Evolutionary conservation across 441 rosid genomes (phyloP), one percentile per base, ranked within the genome.

Genomic region (Adansonia madagascariensis): DNA sequence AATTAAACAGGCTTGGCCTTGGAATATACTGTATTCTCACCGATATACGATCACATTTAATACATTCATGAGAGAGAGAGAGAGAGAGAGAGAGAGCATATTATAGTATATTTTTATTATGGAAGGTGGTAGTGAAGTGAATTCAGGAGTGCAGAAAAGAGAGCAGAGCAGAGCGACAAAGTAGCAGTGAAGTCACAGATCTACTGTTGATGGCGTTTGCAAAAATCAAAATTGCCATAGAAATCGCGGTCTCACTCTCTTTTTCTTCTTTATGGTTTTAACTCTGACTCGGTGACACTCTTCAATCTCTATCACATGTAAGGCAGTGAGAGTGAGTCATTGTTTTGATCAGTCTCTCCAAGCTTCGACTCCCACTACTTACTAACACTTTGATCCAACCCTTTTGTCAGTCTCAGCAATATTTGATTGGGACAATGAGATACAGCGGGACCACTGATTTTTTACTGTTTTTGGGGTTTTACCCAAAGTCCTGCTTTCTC

Each of bases 401-500:
- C 68, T 72, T 83, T 75, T 84, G 86, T 77, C 86, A 65, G 71
- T 65, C 52, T 43, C 18, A 14, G 52, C 15, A 17, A 17, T 17
- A 8, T 69, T 35, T 8, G 50, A 66, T 43, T 66, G 52, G 59
- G 75, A 71, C 75, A 71, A 10, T 53, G 61, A 85, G 85, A 20
- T 9, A 65, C 44, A 47, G 17, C 27, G 71, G 88, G 85, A 79
- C 88, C 85, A 74, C 89, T 77, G 77, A 46, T 1, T 18, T 35
- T 52, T 79, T 80, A 50, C 86, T 77, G 84, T 55, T 85, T 85
- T 77, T 77, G 81, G 90, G 87, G 84, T 84, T 80, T 86, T 89
- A 76, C 86, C 86, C 90, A 79, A 81, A 75, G 69, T 31, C 27
- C 77, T 80, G 14, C 75, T 52, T 77, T 71, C 78, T 18, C 77